Conservation (phyloP, 2,329 filamentous ascomycete species). For the Fusarium palustre region DNA sequence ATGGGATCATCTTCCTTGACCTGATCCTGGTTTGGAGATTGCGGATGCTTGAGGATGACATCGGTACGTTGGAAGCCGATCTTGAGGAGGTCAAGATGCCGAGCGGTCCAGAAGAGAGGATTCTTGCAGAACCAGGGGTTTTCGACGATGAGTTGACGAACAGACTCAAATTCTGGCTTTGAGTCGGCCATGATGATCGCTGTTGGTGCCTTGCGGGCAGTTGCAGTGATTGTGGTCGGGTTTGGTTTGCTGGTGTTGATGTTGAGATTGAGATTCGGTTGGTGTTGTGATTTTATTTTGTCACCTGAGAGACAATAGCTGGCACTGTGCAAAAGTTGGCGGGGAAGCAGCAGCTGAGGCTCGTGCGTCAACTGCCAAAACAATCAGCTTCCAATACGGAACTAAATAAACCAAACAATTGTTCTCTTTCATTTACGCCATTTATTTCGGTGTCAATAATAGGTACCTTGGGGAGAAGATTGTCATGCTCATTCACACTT, state of each 20-base stretch:
- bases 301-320: background rate
- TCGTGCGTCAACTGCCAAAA: background rate
- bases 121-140: conserved; percentile 1
- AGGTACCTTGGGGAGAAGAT: too few species aligned
- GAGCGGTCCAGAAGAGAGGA: background rate
- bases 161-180: background rate
- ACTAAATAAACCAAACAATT: background rate
- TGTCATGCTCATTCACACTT: too few species aligned
- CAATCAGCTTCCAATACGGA: background rate
- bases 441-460: background rate
- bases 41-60: background rate
- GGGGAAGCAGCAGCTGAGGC: background rate
- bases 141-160: background rate
- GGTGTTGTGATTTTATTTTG: background rate
- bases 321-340: background rate
- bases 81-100: background rate
- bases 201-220: too few species aligned
- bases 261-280: background rate
- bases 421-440: background rate
- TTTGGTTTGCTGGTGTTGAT: background rate
- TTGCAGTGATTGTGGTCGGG: background rate
- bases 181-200: background rate
- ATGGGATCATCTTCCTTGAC: background rate
- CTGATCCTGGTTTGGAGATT: accelerated
- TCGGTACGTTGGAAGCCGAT: background rate